Evolutionary conservation across 2,329 filamentous ascomycete species (phyloP).

Genomic region (Cercospora nicotianae): DNA sequence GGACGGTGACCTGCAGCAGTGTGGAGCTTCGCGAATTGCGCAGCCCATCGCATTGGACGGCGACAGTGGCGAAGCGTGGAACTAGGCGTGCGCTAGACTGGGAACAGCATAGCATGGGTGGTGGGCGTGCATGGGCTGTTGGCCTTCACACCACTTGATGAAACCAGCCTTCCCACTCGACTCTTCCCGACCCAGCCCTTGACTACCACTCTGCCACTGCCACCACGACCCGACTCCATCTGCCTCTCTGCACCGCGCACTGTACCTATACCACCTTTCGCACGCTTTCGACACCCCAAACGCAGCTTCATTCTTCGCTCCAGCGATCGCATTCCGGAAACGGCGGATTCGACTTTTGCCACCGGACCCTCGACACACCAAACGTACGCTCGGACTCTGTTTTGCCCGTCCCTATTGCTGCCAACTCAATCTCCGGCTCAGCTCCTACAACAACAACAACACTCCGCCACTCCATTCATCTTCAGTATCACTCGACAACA

Average conservation of each 20-base stretch:
- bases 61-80: background rate
- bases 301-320: slow-evolving; percentile 2
- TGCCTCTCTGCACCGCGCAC: background rate
- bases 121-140: background rate
- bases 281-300: background rate
- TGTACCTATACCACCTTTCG: background rate
- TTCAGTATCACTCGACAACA: slow-evolving; percentile 34
- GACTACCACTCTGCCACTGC: background rate
- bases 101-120: background rate
- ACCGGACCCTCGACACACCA: background rate
- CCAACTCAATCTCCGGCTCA: slow-evolving; percentile 7
- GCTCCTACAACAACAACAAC: slow-evolving; percentile 9
- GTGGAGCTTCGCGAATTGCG: slow-evolving; percentile 2
- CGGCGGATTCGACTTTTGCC: slow-evolving; percentile 5
- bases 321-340: slow-evolving; percentile 9
- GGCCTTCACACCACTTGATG: background rate
- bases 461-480: background rate
- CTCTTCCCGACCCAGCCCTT: background rate
- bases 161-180: background rate
- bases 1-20: slow-evolving; percentile 1
- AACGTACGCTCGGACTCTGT: slow-evolving; percentile 8
- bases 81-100: background rate
- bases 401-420: background rate
- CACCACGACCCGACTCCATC: background rate
- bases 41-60: background rate